Base-by-base conservation (phyloP, 768 basidiomycete genomes). In the Chlorophyllum brunneum region DNA sequence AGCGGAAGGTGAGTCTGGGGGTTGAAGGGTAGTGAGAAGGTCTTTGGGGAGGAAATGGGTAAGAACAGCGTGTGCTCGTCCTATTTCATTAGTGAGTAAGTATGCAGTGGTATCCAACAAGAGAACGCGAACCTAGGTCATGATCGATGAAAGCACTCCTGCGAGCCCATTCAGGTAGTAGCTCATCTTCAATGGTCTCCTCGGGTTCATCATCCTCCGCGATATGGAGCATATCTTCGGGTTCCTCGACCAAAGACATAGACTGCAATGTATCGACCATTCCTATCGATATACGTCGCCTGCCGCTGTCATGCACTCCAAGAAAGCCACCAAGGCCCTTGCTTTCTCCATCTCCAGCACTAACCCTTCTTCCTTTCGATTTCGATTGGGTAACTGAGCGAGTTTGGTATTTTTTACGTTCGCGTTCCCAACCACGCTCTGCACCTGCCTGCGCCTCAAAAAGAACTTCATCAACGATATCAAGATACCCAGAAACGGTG, bases 121-220 rank as follows among this genome's bases (percentile, higher is more conserved):
- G 45, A 38, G 26, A 36, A 45, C 55, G 67, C 77, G 61, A 47
- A 88, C 88, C 82, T 4, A 88, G 67, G 2, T 77, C 73, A 57
- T 87, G 78, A 30, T 77, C 71, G 3, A 56, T 58, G 58, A 87
- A 92, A 7, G 69, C 59, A 8, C 67, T 68, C 22, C 82, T 74
- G 59, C 78, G 79, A 4, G 92, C 90, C 92, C 92, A 94, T 4
- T 73, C 72, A 0, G 92, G 90, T 5, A 92, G 70, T 30, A 84
- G 82, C 2, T 84, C 84, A 56, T 89, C 88, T 26, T 85, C 85
- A 16, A 86, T 64, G 11, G 71, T 76, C 9, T 68, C 71, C 18
- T 72, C 72, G 20, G 59, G 67, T 13, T 69, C 70, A 39, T 64
- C 68, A 15, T 69, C 73, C 36, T 67, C 64, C 8, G 49, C 53